phyloP scores from a whole-genome alignment of 371 early-diverging fungal species.

The Coemansia sp. region DNA sequence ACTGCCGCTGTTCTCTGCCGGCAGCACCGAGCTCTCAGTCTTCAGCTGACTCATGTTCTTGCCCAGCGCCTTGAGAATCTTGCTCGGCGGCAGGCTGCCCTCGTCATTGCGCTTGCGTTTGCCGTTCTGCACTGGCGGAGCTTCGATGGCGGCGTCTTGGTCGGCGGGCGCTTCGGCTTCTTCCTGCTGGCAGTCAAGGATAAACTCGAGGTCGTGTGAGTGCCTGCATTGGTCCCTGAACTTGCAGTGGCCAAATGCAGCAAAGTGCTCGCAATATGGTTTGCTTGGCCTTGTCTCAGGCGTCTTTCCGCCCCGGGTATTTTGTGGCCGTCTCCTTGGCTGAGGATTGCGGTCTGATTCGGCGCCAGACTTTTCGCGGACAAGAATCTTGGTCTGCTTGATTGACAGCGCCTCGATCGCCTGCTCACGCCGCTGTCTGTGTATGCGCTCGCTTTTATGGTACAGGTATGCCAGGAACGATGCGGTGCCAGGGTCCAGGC shows the following conservation, averaged over 20 bases:
- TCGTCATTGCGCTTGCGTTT: conserved; percentile 21
- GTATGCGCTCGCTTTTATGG: conserved; percentile 61
- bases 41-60: not conserved
- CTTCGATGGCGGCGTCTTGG: not conserved
- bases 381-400: conserved; percentile 19
- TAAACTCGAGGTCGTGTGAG: conserved; percentile 79
- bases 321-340: conserved; percentile 7
- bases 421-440: conserved; percentile 14
- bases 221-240: conserved; percentile 60
- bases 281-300: conserved; percentile 1
- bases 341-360: not conserved
- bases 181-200: conserved; percentile 68
- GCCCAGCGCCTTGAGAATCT: conserved; percentile 4
- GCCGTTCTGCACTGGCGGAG: not conserved
- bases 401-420: conserved; percentile 1
- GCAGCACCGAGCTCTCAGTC: not conserved
- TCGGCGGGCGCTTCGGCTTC: not conserved
- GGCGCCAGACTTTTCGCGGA: not conserved
- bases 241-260: conserved; percentile 72
- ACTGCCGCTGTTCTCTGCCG: not conserved
- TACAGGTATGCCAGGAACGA: conserved; percentile 80
- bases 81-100: conserved; percentile 5
- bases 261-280: conserved; percentile 68
- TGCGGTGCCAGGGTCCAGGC: conserved; percentile 59
- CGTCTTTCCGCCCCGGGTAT: not conserved